Evolutionary conservation across 1,284 basidiomycete genomes (phyloP).

Genomic region (Dichomitus squalens): DNA sequence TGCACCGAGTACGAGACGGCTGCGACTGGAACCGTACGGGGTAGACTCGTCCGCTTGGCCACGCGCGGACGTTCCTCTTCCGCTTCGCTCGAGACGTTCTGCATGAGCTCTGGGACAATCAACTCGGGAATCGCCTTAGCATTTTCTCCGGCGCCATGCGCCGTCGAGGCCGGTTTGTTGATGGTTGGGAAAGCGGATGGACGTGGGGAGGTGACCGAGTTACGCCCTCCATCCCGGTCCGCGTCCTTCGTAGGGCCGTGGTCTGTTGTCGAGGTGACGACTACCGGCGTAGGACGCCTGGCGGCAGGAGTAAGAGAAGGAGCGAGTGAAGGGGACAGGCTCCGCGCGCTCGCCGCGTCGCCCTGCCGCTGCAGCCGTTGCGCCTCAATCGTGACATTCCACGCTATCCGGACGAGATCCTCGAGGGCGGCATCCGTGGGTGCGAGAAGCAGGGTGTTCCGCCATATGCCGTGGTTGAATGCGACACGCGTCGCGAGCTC

Average conservation of each 20-base stretch:
- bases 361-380: slow-evolving; percentile 28
- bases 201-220: too few species aligned
- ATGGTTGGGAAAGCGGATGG: too few species aligned
- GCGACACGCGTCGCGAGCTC: slow-evolving; percentile 38
- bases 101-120: too few species aligned
- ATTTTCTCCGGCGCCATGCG: too few species aligned
- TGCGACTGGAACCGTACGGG: too few species aligned
- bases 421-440: slow-evolving; percentile 40
- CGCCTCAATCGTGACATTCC: slow-evolving; percentile 54
- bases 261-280: not conserved
- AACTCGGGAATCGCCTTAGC: too few species aligned
- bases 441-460: slow-evolving; percentile 51
- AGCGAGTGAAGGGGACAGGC: not conserved
- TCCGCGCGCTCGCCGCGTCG: not conserved
- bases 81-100: too few species aligned
- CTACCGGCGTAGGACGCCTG: too few species aligned
- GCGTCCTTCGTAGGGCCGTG: not conserved
- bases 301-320: not conserved
- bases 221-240: not conserved
- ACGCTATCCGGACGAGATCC: slow-evolving; percentile 48
- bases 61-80: too few species aligned
- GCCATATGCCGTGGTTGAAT: slow-evolving; percentile 54
- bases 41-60: too few species aligned
- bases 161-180: too few species aligned
- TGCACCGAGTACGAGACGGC: too few species aligned